Evolutionary conservation across 805 yeast species (phyloP), one percentile per base, ranked within the genome.

Genomic region (Starmera amethionina): DNA sequence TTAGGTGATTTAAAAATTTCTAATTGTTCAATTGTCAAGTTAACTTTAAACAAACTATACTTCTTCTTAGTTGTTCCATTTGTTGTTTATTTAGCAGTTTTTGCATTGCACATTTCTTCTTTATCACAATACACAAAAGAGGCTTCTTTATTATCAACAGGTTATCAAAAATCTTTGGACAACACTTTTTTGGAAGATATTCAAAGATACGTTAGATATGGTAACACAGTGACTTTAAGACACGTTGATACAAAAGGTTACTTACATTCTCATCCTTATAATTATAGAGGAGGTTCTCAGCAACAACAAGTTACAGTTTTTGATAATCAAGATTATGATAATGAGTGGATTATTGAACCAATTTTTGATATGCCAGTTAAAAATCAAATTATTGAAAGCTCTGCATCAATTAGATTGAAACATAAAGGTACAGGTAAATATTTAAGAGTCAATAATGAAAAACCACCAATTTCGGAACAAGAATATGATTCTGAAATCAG

Each of bases 391-490:
- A 47, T 52, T 39, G 51, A 50, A 18, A 46, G 55, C 34, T 51
- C 55, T 10, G 59, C 62, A 2, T 64, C 82, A 33, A 63, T 90
- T 16, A 69, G 82, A 43, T 57, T 93, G n/a, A 76, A 74, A 64
- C 97, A 93, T 58, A 68, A 69, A 42, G 45, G 51, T 2, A 82
- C 97, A 1, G 74, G 79, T 13, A 76, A 77, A 46, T 75, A 83
- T 36, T 61, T 93, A 39, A 79, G 79, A 47, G 82, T 87, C 18
- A 83, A 84, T 45, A 47, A 58, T 2, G 65, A 73, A 38, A 76
- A 89, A 44, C 96, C 97, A 4, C 96, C 96, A 9, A 75, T 88
- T 25, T 75, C 90, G 9, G 95, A 86, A 55, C 93, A 86, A 53
- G 97, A 93, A 42, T 89, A 90, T 60, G 81, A 88, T 54, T 74